These are phyloP conservation scores for Alternaria arborescens DNA, from an alignment of 2,329 filamentous ascomycete species.

Conservation along the genomic window DNA sequence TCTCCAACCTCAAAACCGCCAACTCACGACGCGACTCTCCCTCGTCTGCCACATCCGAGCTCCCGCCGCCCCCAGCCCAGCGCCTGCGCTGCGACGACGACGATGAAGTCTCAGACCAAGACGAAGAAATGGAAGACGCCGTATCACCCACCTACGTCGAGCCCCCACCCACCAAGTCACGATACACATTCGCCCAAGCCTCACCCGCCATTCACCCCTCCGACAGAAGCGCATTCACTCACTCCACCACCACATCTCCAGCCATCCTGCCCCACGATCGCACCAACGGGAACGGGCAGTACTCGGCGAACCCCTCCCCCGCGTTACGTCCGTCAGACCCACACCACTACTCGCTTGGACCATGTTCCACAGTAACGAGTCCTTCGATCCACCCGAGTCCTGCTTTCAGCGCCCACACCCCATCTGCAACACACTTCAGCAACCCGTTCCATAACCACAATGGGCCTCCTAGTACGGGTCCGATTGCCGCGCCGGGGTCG, in stretches of 20 bases:
- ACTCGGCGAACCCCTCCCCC: slow-evolving; percentile 55
- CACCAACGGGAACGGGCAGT: slow-evolving; percentile 41
- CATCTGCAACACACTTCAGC: slow-evolving; percentile 39
- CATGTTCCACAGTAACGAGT: slow-evolving; percentile 48
- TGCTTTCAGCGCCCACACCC: slow-evolving; percentile 54
- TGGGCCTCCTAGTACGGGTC: slow-evolving; percentile 36
- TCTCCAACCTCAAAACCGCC: slow-evolving; percentile 74
- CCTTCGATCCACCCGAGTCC: slow-evolving; percentile 49
- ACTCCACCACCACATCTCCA: slow-evolving; percentile 53
- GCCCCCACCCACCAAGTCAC: slow-evolving; percentile 17
- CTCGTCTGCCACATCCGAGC: slow-evolving; percentile 37
- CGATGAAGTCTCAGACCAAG: slow-evolving; percentile 61
- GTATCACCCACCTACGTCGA: slow-evolving; percentile 40
- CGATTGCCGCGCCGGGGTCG: slow-evolving; percentile 30
- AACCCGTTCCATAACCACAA: slow-evolving; percentile 41
- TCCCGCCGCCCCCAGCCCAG: slow-evolving; percentile 27
- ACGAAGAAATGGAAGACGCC: slow-evolving; percentile 53
- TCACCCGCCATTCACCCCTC: slow-evolving; percentile 50
- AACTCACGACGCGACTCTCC: slow-evolving; percentile 39
- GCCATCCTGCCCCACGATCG: slow-evolving; percentile 52
- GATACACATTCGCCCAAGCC: slow-evolving; percentile 38
- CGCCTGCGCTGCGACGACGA: slow-evolving; percentile 51
- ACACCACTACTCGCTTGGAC: slow-evolving; percentile 57
- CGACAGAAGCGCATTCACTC: slow-evolving; percentile 46
- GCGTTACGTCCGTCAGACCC: slow-evolving; percentile 54